Evolutionary conservation across 352 stramenopile genomes (phyloP).

Genomic region (Phytopythium chamaehyphon): DNA sequence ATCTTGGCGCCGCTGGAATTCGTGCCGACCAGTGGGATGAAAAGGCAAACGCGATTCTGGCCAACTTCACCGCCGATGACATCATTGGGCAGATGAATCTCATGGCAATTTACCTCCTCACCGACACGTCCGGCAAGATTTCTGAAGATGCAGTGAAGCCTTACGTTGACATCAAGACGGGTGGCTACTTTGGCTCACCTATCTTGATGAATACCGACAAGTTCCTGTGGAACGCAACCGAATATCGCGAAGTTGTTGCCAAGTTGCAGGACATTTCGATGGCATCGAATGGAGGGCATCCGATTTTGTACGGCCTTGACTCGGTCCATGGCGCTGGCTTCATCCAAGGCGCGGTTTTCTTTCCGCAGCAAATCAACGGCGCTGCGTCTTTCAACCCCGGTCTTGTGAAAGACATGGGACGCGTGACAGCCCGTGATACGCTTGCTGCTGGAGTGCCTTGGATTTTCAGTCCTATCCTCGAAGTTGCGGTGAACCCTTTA

Average conservation of each 20-base stretch:
- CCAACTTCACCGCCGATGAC: slow-evolving; percentile 11
- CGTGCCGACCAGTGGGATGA: slow-evolving; percentile 27
- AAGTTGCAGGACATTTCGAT: slow-evolving; percentile 75
- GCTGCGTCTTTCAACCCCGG: slow-evolving; percentile 84
- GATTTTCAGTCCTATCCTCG: slow-evolving; percentile 86
- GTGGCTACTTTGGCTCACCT: slow-evolving; percentile 73
- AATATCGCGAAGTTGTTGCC: slow-evolving; percentile 60
- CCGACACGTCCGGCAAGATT: slow-evolving; percentile 14
- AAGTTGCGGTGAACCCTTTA: slow-evolving; percentile 75
- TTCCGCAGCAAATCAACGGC: slow-evolving; percentile 85
- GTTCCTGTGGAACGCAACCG: slow-evolving; percentile 37
- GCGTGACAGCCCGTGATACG: slow-evolving; percentile 76
- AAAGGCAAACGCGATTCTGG: slow-evolving; percentile 26
- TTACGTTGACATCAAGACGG: slow-evolving; percentile 61
- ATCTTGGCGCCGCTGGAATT: too few species aligned
- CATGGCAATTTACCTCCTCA: slow-evolving; percentile 61
- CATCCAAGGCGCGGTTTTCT: slow-evolving; percentile 65
- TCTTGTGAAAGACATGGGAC: slow-evolving; percentile 53
- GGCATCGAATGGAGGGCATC: slow-evolving; percentile 48
- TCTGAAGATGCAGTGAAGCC: slow-evolving; percentile 9
- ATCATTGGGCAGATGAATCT: slow-evolving; percentile 85
- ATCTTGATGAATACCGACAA: not conserved
- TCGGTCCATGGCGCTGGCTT: slow-evolving; percentile 88
- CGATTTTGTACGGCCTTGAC: slow-evolving; percentile 85
- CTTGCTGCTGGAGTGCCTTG: slow-evolving; percentile 78